Evolutionary conservation across 1,139 yeast genomes (phyloP), one percentile per base, ranked within the genome.

Genomic region (Taiozyma onychis): DNA sequence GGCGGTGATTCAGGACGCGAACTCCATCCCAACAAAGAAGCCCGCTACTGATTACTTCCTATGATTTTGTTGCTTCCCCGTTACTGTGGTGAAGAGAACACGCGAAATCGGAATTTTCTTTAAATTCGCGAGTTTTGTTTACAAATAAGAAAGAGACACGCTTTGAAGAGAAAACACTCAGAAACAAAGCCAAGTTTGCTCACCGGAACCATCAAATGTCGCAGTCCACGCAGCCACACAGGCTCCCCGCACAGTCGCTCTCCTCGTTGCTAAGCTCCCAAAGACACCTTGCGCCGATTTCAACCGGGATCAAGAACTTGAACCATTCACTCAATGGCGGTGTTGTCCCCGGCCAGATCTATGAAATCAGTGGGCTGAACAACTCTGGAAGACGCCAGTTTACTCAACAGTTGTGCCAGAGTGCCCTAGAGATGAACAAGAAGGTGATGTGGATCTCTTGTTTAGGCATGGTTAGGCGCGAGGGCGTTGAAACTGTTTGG

Each of bases 1-100:
- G 60, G 96, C 97, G 1, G 85, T 86, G 22, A 72, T 77, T 30
- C 85, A 81, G 54, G 88, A 83, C 64, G 68, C 76, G 61, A 32
- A 68, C 66, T 80, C 73, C 68, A 81, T 77, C 71, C 95, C 77
- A 54, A 80, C 73, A 71, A 86, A 73, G 71, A 86, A 78, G 74
- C 95, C 75, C 63, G 88, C 72, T 63, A 86, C 88, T 4, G 96
- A 88, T 63, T 88, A 88, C 64, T 88, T 88, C 60, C 47, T 61
- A 18, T 60, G 54, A 55, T 13, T 11, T 43, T 27, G 11, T 41
- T 39, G 9, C 41, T 7, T 1, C 2, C 16, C 22, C 18, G 39
- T 35, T 35, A 16, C 39, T 8, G 13, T 16, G 39, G 21, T 35
- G 39, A 35, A 35, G n/a, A 4, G 14, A 16, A 16, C 8, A 35